Conservation (phyloP, 148 eudicot species). For the Arbutus unedo region DNA sequence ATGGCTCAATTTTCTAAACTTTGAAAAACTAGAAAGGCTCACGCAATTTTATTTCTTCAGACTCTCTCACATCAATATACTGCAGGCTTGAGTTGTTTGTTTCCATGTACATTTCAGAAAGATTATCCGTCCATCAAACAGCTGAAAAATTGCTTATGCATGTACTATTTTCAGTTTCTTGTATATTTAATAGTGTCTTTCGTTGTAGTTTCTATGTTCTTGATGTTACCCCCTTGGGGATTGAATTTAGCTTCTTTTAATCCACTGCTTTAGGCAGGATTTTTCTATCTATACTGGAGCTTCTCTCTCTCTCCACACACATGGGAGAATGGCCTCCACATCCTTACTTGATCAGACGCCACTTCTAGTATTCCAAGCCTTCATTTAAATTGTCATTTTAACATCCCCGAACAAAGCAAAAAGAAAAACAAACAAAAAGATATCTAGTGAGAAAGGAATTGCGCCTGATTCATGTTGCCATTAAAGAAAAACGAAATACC, state of each 20-base stretch:
- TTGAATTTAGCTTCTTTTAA: neutral
- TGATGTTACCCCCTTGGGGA: neutral
- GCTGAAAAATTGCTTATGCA: neutral
- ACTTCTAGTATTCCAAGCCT: neutral
- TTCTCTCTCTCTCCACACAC: neutral
- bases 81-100: neutral
- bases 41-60: neutral
- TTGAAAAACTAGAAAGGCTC: neutral
- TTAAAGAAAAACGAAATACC: neutral
- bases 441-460: neutral
- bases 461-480: neutral
- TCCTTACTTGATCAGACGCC: neutral
- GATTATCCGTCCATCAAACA: neutral
- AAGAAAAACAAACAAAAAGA: neutral
- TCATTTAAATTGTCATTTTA: neutral
- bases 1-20: neutral
- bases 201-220: neutral
- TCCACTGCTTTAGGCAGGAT: neutral
- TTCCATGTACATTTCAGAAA: neutral
- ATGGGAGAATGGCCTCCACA: neutral
- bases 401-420: neutral
- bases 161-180: neutral
- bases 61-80: neutral
- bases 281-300: neutral
- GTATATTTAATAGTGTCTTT: neutral